Evolutionary conservation across 2,329 filamentous ascomycete genomes (phyloP).

Genomic region (Plenodomus biglobosus): DNA sequence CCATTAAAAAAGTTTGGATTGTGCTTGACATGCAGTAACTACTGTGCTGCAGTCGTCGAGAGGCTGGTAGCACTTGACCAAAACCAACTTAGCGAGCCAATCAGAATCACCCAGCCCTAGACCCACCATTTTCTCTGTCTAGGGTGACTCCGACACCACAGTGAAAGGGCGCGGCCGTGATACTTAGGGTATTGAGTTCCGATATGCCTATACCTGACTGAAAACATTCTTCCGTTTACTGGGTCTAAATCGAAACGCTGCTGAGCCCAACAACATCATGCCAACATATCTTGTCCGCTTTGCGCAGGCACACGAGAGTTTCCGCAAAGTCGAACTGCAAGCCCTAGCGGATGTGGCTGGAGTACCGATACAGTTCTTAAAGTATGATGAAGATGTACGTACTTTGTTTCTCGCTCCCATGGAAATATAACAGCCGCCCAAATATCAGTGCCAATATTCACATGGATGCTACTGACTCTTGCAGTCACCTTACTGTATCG

Average conservation of each 20-base stretch:
- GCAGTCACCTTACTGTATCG: slow-evolving; percentile 86
- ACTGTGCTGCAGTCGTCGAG: too few relatives aligned
- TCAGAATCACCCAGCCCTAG: slow-evolving; percentile 3
- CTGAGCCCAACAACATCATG: slow-evolving; percentile 20
- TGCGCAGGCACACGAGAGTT: slow-evolving; percentile 86
- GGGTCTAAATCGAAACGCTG: neutral
- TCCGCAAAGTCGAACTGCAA: slow-evolving; percentile 80
- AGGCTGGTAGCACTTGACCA: too few relatives aligned
- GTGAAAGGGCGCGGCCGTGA: neutral
- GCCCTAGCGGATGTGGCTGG: slow-evolving; percentile 71
- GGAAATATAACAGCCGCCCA: neutral
- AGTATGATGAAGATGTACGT: slow-evolving; percentile 72
- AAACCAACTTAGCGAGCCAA: slow-evolving; percentile 15
- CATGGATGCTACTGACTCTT: slow-evolving; percentile 15
- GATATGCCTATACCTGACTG: slow-evolving; percentile 27
- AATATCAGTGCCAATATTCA: neutral
- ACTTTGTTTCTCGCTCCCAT: neutral
- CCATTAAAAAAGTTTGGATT: too few relatives aligned
- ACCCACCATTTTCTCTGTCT: slow-evolving; percentile 17
- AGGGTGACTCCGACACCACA: slow-evolving; percentile 16
- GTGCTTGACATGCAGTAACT: too few relatives aligned
- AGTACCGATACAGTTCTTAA: slow-evolving; percentile 70
- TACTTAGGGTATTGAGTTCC: neutral
- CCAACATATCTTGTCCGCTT: slow-evolving; percentile 85
- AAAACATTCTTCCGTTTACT: neutral